phyloP scores from a whole-genome alignment of 208 protist genomes.

The Leishmania mexicana region DNA sequence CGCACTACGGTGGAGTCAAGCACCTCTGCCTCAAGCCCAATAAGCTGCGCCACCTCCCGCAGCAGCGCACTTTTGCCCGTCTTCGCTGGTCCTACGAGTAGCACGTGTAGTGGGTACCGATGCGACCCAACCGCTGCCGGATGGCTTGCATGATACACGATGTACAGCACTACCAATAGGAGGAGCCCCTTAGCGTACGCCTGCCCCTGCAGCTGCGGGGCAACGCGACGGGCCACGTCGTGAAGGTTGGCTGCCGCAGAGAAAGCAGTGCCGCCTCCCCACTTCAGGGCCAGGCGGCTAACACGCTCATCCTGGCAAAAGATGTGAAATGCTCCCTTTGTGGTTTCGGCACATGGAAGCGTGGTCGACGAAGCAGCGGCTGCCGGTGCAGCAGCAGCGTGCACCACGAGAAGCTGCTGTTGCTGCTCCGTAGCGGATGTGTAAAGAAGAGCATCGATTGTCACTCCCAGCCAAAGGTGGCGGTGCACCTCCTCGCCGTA shows the following conservation, averaged over 20 bases:
- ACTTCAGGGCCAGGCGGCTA: slow-evolving; percentile 4
- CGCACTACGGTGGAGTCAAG: slow-evolving; percentile 51
- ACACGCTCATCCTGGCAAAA: slow-evolving; percentile 13
- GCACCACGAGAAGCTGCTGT: slow-evolving; percentile 50
- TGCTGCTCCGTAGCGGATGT: slow-evolving; percentile 39
- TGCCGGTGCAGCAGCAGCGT: slow-evolving; percentile 25
- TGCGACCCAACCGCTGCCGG: slow-evolving; percentile 2
- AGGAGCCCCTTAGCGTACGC: slow-evolving; percentile 50
- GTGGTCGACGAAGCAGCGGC: not conserved
- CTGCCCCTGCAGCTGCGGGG: slow-evolving; percentile 62
- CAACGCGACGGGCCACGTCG: slow-evolving; percentile 33
- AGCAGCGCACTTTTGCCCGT: slow-evolving; percentile 68
- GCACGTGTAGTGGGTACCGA: slow-evolving; percentile 49
- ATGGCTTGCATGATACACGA: slow-evolving; percentile 45
- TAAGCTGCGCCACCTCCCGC: slow-evolving; percentile 35
- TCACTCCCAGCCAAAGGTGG: slow-evolving; percentile 36
- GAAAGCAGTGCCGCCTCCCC: not conserved
- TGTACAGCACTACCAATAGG: slow-evolving; percentile 55
- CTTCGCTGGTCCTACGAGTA: slow-evolving; percentile 58
- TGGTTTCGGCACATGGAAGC: not conserved
- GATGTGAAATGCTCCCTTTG: not conserved
- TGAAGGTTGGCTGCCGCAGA: slow-evolving; percentile 18
- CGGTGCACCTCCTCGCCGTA: slow-evolving; percentile 50
- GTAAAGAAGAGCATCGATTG: slow-evolving; percentile 47
- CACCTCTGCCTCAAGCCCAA: slow-evolving; percentile 41